Base-by-base conservation (phyloP, 345 rosid genomes). In the Acer negundo region DNA sequence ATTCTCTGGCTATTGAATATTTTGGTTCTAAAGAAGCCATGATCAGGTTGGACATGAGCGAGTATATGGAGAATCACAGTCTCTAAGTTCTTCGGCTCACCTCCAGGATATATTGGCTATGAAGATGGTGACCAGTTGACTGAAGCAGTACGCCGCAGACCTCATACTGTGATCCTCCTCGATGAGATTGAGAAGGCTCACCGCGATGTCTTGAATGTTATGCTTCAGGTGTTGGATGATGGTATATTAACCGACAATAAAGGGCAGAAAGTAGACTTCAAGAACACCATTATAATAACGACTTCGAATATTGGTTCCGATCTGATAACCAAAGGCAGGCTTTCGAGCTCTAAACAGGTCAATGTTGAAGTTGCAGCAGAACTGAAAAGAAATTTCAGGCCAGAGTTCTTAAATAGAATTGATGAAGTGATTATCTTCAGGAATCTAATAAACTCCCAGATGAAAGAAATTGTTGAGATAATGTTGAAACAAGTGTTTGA, bases 111-210 rank as follows among this genome's bases (percentile, higher is more conserved):
- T 10, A 84, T 87, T 0, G 93, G 96, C 2, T 82, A 86, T 70
- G 81, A 86, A 0, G 89, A 88, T n/a, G 90, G 94, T 62, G 96
- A 92, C 13, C 94, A 87, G 79, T 75, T 90, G 64, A 92, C 90
- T 1, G 92, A 90, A 78, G 89, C 88, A 2, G 89, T 90, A 22
- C 69, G 92, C 1, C 90, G 88, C 17, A 86, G 87, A 7, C 91
- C 92, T 58, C 84, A 85, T 76, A 82, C 87, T 0, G 84, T 88
- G 0, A 84, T 88, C 4, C 85, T 88, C 16, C 90, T 92, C 12
- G 94, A 92, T 62, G 96, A 90, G 84, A 88, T 92, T 0, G 94
- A 90, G 22, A 92, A 90, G 77, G 91, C 93, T 6, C 94, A 92
- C 56, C 86, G 80, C 0, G 91, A 92, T 59, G 92, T 92, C 49